Base-by-base conservation (phyloP, 768 basidiomycete genomes). In the Lactarius pseudohatsudake region DNA sequence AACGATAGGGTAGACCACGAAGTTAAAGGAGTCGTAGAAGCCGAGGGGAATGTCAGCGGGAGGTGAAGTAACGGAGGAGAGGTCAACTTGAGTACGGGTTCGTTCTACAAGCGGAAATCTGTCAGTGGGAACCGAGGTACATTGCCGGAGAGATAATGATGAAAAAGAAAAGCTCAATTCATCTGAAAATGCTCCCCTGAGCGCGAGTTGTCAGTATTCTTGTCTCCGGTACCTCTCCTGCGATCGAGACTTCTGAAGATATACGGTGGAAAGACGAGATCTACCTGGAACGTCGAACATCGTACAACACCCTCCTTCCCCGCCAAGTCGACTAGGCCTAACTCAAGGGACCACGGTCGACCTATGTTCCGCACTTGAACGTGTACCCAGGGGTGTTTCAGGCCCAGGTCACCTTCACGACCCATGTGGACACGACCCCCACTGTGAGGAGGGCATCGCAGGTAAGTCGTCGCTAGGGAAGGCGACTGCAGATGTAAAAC, bases 401-500 rank as follows among this genome's bases (percentile, higher is more conserved):
- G 73, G 18, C 86, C 86, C 56, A 92, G 77, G 36, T 78, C 80
- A 40, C 63, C 64, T 28, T 64, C 60, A 40, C 69, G 50, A 57
- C 69, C 69, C 43, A 65, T 61, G 40, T 57, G 55, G 61, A 34
- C 20, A 16, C 28, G 54, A 60, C 57, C 45, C 53, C 54, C 60
- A 28, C 57, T 54, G 65, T 54, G 67, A 26, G 82, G 79, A 18
- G 91, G 91, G 70, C 82, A 86, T 9, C 84, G 85, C 41, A 93
- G 83, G 72, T 81, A 92, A 0, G 91, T 89, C 60, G 79, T 86
- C 60, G 77, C 81, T 40, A 91, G 71, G 15, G 87, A 88, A 30
- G 91, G 91, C 5, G 90, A 91, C 72, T 93, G 91, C 57, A 93
- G 81, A 68, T 93, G 91, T 16, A 93, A 81, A 1, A 91, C 89